phyloP scores from a whole-genome alignment of 768 basidiomycete species.

The Boletus sp. region DNA sequence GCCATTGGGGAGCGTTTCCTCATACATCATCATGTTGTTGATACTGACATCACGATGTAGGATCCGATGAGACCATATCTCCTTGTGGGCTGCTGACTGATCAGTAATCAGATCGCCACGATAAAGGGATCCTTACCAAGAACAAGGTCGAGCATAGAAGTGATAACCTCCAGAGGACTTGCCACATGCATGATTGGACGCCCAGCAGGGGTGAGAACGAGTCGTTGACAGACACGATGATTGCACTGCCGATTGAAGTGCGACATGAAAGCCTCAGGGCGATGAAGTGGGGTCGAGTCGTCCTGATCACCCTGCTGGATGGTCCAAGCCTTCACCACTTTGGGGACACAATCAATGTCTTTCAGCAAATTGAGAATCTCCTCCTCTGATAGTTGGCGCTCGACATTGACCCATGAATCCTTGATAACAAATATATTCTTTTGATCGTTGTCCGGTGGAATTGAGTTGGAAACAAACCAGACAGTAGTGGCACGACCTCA shows the following conservation, averaged over 20 bases:
- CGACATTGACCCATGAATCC: not conserved
- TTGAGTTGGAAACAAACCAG: not conserved
- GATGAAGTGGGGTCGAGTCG: not conserved
- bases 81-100: not conserved
- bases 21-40: not conserved
- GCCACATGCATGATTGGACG: not conserved
- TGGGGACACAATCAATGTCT: not conserved
- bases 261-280: not conserved
- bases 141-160: not conserved
- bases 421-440: not conserved
- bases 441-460: not conserved
- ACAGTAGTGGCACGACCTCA: not conserved
- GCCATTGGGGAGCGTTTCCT: not conserved
- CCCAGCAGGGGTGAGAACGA: not conserved
- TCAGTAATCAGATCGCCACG: not conserved
- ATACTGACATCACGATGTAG: not conserved
- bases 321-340: not conserved
- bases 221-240: not conserved
- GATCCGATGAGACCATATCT: not conserved
- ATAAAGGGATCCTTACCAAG: not conserved
- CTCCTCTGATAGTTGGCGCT: not conserved
- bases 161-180: not conserved
- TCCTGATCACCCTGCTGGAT: not conserved
- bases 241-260: not conserved
- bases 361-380: not conserved